A percentile compares a stretch with the other conserved stretches of the same genome.
Evolutionary conservation across 1,284 basidiomycete genomes (phyloP).

Genomic region (Mycosarcoma maydis): DNA sequence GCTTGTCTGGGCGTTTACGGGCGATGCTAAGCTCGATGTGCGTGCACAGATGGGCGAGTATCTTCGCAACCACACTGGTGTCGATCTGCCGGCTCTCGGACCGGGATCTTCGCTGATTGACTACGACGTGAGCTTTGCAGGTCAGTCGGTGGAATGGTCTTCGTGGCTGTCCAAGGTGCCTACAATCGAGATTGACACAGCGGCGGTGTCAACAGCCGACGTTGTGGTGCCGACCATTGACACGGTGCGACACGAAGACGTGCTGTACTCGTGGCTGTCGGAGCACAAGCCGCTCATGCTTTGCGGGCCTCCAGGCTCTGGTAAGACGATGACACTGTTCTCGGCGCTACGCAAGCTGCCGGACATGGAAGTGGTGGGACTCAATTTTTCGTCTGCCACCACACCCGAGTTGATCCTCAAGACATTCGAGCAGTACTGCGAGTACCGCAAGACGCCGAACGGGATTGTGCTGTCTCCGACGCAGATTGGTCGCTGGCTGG

Average conservation of each 20-base stretch:
- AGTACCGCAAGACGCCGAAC: slow-evolving; percentile 97
- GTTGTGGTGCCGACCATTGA: slow-evolving; percentile 98
- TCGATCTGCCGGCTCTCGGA: slow-evolving; percentile 80
- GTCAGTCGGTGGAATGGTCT: slow-evolving; percentile 76
- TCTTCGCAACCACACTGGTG: slow-evolving; percentile 82
- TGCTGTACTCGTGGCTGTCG: slow-evolving; percentile 96
- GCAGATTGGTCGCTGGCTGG: slow-evolving; percentile 96
- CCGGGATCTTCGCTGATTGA: slow-evolving; percentile 89
- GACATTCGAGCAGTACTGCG: slow-evolving; percentile 99
- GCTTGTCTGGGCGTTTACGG: slow-evolving; percentile 97
- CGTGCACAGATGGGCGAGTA: slow-evolving; percentile 91
- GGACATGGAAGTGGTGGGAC: slow-evolving; percentile 97
- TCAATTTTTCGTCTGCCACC: slow-evolving; percentile 99
- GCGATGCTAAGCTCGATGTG: slow-evolving; percentile 89
- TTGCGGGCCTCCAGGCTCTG: slow-evolving; percentile 97
- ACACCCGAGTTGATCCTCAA: slow-evolving; percentile 97
- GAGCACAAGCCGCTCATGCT: slow-evolving; percentile 99
- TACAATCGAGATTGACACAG: slow-evolving; percentile 94
- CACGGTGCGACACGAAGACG: slow-evolving; percentile 97
- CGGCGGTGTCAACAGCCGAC: slow-evolving; percentile 92
- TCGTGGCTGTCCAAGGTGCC: slow-evolving; percentile 87
- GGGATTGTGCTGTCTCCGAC: slow-evolving; percentile 91
- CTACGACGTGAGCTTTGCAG: slow-evolving; percentile 77
- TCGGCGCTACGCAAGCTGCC: slow-evolving; percentile 96
- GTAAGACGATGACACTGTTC: slow-evolving; percentile 99